Conservation (phyloP, 2,329 filamentous ascomycete species). For the Ophidiomyces ophidiicola region DNA sequence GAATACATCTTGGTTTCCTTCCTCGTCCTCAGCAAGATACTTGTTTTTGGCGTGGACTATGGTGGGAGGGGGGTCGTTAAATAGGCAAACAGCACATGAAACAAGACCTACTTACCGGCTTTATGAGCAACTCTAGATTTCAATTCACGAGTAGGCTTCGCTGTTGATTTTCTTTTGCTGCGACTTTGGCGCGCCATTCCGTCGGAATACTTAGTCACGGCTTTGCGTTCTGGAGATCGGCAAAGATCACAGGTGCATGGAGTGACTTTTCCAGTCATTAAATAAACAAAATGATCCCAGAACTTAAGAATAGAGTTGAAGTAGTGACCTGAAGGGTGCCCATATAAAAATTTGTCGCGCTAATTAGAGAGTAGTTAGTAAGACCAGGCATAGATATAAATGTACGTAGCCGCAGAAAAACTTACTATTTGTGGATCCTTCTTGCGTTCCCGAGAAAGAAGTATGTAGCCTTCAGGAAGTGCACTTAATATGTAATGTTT, state of each 20-base stretch:
- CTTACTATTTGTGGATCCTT: constrained; percentile 27
- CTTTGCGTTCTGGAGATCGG: constrained; percentile 3
- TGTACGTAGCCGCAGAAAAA: neutral
- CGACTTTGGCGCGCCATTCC: constrained; percentile 7
- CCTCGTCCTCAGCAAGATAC: constrained; percentile 31
- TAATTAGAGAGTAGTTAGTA: constrained; percentile 19
- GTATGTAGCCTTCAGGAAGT: constrained; percentile 43
- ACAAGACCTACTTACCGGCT: neutral
- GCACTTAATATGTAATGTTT: constrained; percentile 40
- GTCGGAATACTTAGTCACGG: constrained; percentile 12
- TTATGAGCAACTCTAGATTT: neutral
- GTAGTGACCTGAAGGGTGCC: constrained; percentile 40
- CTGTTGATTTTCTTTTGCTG: neutral
- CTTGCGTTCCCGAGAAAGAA: constrained; percentile 40
- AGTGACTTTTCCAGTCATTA: constrained; percentile 39
- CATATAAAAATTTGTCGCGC: constrained; percentile 45
- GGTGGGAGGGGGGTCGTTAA: neutral
- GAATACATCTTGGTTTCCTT: constrained; percentile 45
- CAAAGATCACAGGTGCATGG: constrained; percentile 44
- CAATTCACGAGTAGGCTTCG: neutral
- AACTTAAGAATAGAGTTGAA: constrained; percentile 46
- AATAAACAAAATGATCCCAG: constrained; percentile 44
- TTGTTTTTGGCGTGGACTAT: constrained; percentile 11
- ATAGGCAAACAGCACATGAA: neutral
- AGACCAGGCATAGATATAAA: neutral